These are phyloP conservation scores for Paraphysoderma sedebokerense DNA, from an alignment of 371 early-diverging fungal genomes.

Conservation along the genomic window DNA sequence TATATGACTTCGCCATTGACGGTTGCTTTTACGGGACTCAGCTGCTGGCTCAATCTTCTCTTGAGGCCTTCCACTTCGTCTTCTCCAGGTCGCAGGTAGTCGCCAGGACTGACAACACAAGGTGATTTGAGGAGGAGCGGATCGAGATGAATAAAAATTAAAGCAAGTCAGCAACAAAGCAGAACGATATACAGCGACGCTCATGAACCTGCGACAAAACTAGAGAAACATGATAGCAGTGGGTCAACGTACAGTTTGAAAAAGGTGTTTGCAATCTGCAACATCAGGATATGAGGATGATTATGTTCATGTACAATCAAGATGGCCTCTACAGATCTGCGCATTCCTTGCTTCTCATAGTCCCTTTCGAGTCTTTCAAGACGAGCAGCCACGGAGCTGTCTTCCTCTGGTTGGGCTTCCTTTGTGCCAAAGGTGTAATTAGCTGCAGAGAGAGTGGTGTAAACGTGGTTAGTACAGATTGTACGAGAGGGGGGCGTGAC, in stretches of 20 bases:
- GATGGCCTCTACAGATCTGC: slow-evolving; percentile 53
- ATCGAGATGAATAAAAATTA: neutral
- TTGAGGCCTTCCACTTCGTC: slow-evolving; percentile 53
- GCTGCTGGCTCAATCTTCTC: slow-evolving; percentile 28
- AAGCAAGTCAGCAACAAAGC: neutral
- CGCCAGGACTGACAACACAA: slow-evolving; percentile 74
- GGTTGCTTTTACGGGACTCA: slow-evolving; percentile 13
- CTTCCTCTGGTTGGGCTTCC: slow-evolving; percentile 57
- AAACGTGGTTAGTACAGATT: neutral
- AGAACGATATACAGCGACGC: neutral
- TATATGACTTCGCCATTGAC: slow-evolving; percentile 2
- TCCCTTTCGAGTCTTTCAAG: slow-evolving; percentile 42
- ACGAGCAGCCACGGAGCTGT: slow-evolving; percentile 44
- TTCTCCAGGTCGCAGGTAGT: slow-evolving; percentile 45
- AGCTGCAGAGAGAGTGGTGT: slow-evolving; percentile 8
- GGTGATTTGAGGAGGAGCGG: no score
- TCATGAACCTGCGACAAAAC: no score
- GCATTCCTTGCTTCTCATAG: slow-evolving; percentile 45
- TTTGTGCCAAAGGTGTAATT: slow-evolving; percentile 55
- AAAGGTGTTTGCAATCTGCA: slow-evolving; percentile 54
- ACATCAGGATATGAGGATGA: slow-evolving; percentile 63
- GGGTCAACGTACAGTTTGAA: slow-evolving; percentile 40
- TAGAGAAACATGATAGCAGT: neutral
- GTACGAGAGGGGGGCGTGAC: no score
- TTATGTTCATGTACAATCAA: slow-evolving; percentile 62